Evolutionary conservation across 164 flowering plant species (phyloP).

Genomic region (Magnolia sinica): DNA sequence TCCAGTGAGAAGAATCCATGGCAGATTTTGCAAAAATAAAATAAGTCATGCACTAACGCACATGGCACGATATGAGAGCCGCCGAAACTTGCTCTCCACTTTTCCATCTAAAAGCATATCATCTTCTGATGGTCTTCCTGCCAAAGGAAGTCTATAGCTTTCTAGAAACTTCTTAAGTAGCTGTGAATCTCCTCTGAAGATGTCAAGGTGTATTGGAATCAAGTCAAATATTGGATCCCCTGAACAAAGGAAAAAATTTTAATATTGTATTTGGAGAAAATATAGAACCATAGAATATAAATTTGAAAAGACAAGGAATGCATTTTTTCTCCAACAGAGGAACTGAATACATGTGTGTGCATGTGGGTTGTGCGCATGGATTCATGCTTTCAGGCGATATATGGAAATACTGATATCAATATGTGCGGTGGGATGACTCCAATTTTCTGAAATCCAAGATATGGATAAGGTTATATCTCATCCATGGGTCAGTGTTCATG

Average conservation of each 20-base stretch:
- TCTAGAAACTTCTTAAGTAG: slow-evolving; percentile 59
- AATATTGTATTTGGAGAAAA: not conserved
- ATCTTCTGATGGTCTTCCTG: slow-evolving; percentile 22
- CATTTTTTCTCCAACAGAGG: not conserved
- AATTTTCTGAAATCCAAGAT: too few relatives aligned
- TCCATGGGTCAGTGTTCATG: too few relatives aligned
- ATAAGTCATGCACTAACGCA: slow-evolving; percentile 34
- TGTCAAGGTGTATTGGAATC: slow-evolving; percentile 77
- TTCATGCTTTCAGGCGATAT: too few relatives aligned
- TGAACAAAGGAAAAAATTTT: slow-evolving; percentile 28
- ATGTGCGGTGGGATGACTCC: too few relatives aligned
- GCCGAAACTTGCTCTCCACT: slow-evolving; percentile 27
- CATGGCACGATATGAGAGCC: slow-evolving; percentile 82
- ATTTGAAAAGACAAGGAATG: not conserved
- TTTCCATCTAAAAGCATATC: slow-evolving; percentile 4
- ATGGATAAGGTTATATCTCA: too few relatives aligned
- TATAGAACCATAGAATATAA: not conserved
- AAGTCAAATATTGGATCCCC: slow-evolving; percentile 84
- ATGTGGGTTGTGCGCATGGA: too few relatives aligned
- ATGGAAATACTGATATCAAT: too few relatives aligned
- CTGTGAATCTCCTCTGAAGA: slow-evolving; percentile 69
- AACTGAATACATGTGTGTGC: not conserved
- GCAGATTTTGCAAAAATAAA: not conserved
- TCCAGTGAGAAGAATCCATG: not conserved
- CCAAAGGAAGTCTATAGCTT: slow-evolving; percentile 70